Evolutionary conservation across 176 grass and related monocot genomes (phyloP).

Genomic region (Cenchrus fungigraminus): DNA sequence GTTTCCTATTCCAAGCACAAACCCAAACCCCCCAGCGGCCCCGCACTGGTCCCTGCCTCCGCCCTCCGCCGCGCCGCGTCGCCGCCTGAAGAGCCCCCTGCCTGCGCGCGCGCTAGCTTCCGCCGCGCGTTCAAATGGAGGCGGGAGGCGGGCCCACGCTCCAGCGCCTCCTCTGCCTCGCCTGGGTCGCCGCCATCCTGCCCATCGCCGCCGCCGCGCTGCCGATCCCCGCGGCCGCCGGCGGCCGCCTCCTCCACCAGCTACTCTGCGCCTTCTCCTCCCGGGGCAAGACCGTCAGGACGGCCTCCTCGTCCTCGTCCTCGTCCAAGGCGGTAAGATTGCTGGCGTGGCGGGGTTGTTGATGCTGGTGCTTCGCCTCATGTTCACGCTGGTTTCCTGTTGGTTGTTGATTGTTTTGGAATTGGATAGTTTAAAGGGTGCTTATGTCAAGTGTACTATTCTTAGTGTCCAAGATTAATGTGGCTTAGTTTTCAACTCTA

Average conservation of each 20-base stretch:
- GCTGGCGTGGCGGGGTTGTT: not conserved
- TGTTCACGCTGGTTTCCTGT: not conserved
- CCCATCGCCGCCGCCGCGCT: slow-evolving; percentile 57
- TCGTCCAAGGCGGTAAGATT: slow-evolving; percentile 49
- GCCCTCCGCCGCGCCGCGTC: not conserved
- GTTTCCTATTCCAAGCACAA: slow-evolving; percentile 2
- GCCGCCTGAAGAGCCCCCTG: not conserved
- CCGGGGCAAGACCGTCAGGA: slow-evolving; percentile 55
- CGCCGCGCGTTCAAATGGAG: slow-evolving; percentile 40
- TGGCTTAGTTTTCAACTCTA: not conserved
- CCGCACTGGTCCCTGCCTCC: not conserved
- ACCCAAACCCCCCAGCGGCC: not conserved
- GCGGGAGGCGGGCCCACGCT: slow-evolving; percentile 21
- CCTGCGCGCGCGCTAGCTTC: not conserved
- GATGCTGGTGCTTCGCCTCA: not conserved
- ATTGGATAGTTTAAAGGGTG: not conserved
- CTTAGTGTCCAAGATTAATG: not conserved
- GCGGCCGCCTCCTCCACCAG: slow-evolving; percentile 39
- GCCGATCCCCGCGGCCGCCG: slow-evolving; percentile 46
- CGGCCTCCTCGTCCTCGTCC: slow-evolving; percentile 29
- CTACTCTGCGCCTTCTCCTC: slow-evolving; percentile 46
- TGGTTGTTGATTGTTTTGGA: not conserved
- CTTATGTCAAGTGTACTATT: not conserved
- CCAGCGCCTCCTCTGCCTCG: slow-evolving; percentile 48
- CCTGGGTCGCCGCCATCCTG: slow-evolving; percentile 51